Base-by-base conservation (phyloP, 768 basidiomycete species). In the Lactifluus echinatus region DNA sequence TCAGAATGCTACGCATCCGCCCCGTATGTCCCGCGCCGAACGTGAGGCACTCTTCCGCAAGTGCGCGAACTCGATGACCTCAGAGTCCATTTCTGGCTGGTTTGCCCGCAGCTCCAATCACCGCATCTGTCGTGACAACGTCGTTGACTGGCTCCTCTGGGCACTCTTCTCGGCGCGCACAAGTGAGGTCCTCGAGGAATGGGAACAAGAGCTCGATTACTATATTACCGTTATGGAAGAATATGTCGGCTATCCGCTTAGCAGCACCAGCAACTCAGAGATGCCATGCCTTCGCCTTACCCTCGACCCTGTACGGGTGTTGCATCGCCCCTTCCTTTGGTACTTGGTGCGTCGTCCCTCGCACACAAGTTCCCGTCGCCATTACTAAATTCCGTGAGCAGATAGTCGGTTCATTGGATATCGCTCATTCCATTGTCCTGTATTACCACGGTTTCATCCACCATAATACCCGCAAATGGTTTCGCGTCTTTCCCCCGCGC, bases 71-170 rank as follows among this genome's bases (percentile, higher is more conserved):
- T 43, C 63, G 11, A 60, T 56, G 52, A 55, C 53, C 1, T 33
- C 59, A 4, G 66, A 72, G 28, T 70, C 72, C 39, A 71, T 74
- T 0, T 71, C 72, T 2, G 79, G 78, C 26, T 87, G 84, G 82
- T 85, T 85, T 66, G 66, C 74, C 7, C 70, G 69, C 4, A 47
- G 68, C 1, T 50, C 68, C 26, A 45, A 63, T 7, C 23, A 45
- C 42, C 62, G 46, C 8, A 64, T 79, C 50, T 73, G 70, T 49
- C 74, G 74, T 19, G 73, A 77, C 17, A 83, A 85, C 57, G 67
- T 78, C 39, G 46, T 72, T 5, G 80, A 83, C 45, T 86, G 83
- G 84, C 66, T 85, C n/a, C 71, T 81, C 6, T 86, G 83, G 83
- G 79, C 81, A 0, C 58, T 85, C 23, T 85, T 84, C 65, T 76